Base-by-base conservation (phyloP, 495 filamentous ascomycete genomes). In the Penicillium angulare region DNA sequence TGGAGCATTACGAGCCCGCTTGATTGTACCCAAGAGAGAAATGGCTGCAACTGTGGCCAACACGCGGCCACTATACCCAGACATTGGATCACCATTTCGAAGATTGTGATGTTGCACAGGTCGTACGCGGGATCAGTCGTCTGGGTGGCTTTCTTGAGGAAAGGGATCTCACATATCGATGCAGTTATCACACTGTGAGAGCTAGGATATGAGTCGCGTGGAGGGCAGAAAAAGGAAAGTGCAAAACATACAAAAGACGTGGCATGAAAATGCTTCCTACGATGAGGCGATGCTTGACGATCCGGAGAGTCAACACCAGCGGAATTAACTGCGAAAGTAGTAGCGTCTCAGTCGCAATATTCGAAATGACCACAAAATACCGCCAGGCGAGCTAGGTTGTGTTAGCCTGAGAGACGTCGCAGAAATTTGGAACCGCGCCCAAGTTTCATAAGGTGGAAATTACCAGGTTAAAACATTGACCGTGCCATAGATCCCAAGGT, bases 1-100 rank as follows among this genome's bases (percentile, higher is more conserved):
- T n/a, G n/a, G n/a, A n/a, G n/a, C n/a, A n/a, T n/a, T n/a, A n/a
- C n/a, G n/a, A 27, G 26, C 10, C 26, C 26, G 26, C 26, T 27
- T 10, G 26, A 27, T 27, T 10, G 26, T 10, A 27, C 10, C 51
- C 52, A 56, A 9, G 46, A 47, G 5, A 64, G 39, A 35, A 64
- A 61, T 6, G 61, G 61, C 13, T 56, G 56, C 10, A 64, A 41
- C 47, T 64, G 61, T 12, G 43, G 53, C 54, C 57, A 64, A 49
- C 54, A 60, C 10, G 61, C 61, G 2, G 61, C 53, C n/a, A 61
- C 46, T 23, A 60, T 59, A 45, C 50, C 55, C 3, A 57, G 38
- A 23, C 38, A 58, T 46, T 65, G 55, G n/a, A 54, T 54, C n/a
- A 53, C 26, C 20, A 49, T 41, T 27, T 50, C 35, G 17, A 53